Evolutionary conservation across 2,329 filamentous ascomycete species (phyloP).

Genomic region (Pseudogymnoascus sp.): DNA sequence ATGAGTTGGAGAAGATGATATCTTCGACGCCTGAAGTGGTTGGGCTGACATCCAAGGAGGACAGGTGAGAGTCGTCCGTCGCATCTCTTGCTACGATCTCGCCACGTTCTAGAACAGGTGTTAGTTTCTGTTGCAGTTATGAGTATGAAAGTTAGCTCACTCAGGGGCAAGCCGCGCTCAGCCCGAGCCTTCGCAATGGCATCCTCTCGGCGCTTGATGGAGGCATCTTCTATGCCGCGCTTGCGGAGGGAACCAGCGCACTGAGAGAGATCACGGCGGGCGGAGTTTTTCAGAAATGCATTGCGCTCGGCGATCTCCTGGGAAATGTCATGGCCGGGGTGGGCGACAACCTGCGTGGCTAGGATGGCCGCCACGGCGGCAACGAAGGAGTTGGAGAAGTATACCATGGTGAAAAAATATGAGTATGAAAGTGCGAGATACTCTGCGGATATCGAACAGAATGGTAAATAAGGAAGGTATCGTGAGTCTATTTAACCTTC

Average conservation of each 20-base stretch:
- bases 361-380: neutral
- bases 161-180: neutral
- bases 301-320: constrained; percentile 24
- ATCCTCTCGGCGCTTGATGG: neutral
- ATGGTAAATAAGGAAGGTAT: neutral
- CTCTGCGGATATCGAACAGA: neutral
- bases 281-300: neutral
- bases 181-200: neutral
- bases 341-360: constrained; percentile 19
- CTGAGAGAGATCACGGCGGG: constrained; percentile 22
- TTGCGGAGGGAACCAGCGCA: constrained; percentile 28
- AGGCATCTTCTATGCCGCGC: constrained; percentile 21
- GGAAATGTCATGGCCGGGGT: constrained; percentile 28
- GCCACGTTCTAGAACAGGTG: neutral
- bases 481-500: neutral
- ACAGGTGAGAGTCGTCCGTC: neutral
- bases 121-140: neutral
- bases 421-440: neutral
- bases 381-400: neutral
- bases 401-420: neutral
- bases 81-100: neutral
- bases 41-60: neutral
- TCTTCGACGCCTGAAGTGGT: neutral
- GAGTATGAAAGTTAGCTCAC: neutral
- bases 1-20: constrained; percentile 19